Base-by-base conservation (phyloP, 371 early-diverging fungal species). In the Rhizomucor pusillus region DNA sequence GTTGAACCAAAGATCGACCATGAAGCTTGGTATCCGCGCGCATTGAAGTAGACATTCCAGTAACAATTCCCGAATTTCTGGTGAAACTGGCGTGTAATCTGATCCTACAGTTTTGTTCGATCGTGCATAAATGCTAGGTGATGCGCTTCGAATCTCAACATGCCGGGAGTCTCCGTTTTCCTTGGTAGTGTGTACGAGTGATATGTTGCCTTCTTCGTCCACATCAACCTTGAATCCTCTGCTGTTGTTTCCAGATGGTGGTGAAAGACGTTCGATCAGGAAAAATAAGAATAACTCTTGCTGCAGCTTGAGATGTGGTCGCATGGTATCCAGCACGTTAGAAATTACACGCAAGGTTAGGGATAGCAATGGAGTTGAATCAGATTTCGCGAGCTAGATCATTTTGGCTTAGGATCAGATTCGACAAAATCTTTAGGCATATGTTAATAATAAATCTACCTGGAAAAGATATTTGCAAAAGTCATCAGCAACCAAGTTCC, bases 1-100 rank as follows among this genome's bases (percentile, higher is more conserved):
- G 67, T 94, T 92, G 50, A 92, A 87, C 89, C 94, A 98, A 24
- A 98, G 77, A 53, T 94, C 94, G 0, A 84, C 76, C 71, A 91
- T 78, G 58, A 96, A 88, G 1, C 87, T 80, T 10, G 92, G 88
- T 39, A 75, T 76, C 45, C 88, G 76, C 19, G 81, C 77, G 52
- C 86, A 73, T 51, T 89, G 81, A n/a, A 88, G 76, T 45, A 95
- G 59, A 37, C 90, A 84, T 57, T 95, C 95, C 18, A 94, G 62
- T 19, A 93, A 59, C 43, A 93, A 65, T 54, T 93, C 91, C 9
- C 94, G 85, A 1, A 88, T 89, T 66, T 95, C 94, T 6, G 82
- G 85, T 5, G 82, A 73, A 2, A 85, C 79, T 2, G 72, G 59
- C 13, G 71, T 64, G 6, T 81, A 75, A 12, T 88, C 86, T 22